Conservation (phyloP, 805 yeast species). For the Komagataella pseudopastoris region DNA sequence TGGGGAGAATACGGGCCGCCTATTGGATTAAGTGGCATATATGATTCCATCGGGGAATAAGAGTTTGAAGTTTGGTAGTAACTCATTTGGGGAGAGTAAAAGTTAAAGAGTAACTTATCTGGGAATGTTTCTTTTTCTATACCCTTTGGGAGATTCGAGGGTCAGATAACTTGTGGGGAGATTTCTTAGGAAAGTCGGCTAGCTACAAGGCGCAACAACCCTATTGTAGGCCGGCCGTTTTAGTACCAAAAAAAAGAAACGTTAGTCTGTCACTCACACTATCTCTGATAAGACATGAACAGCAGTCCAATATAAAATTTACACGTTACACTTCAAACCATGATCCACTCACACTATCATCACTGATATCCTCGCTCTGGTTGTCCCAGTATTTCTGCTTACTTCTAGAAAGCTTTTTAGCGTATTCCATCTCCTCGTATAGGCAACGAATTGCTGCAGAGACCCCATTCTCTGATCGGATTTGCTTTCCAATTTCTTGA, state of each 20-base stretch:
- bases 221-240: background rate
- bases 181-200: background rate
- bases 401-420: conserved; percentile 28
- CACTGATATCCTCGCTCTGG: background rate
- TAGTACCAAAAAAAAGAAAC: background rate
- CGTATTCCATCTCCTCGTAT: conserved; percentile 72
- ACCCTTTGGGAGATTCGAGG: background rate
- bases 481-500: conserved; percentile 40
- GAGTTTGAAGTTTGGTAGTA: background rate
- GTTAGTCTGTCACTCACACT: background rate
- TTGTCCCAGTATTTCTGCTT: background rate
- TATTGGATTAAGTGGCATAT: background rate
- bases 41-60: background rate
- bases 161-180: background rate
- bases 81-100: background rate
- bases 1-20: background rate
- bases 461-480: conserved; percentile 73
- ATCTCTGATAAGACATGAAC: background rate
- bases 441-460: conserved; percentile 59
- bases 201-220: background rate
- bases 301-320: too few relatives aligned
- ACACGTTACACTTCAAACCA: background rate
- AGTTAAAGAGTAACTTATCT: background rate
- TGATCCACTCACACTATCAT: background rate
- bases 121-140: background rate